phyloP scores from a whole-genome alignment of 2,329 filamentous ascomycete species.

The Cercospora janseana region DNA sequence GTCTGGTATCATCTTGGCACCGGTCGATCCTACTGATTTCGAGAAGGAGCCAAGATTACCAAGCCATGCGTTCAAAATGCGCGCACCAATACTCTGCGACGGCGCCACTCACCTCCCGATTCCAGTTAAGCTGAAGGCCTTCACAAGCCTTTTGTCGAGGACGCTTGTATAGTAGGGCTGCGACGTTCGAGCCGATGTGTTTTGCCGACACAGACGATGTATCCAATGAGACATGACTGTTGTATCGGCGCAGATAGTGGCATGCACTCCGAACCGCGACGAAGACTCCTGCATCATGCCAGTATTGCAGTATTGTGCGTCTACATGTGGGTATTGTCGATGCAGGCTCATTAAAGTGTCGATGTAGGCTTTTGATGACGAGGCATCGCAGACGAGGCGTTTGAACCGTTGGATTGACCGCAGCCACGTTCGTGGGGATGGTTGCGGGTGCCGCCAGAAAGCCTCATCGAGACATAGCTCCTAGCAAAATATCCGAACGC shows the following conservation, averaged over 20 bases:
- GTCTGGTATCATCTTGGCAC: slow-evolving; percentile 7
- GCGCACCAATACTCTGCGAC: not conserved
- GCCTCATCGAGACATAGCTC: slow-evolving; percentile 1
- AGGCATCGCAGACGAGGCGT: not conserved
- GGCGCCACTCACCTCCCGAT: slow-evolving; percentile 16
- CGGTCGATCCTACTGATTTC: slow-evolving; percentile 9
- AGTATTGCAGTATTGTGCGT: not conserved
- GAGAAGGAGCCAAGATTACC: slow-evolving; percentile 17
- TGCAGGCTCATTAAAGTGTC: not conserved
- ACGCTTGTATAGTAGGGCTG: slow-evolving; percentile 17
- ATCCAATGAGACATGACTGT: no score
- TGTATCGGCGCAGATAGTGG: no score
- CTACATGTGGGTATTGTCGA: not conserved
- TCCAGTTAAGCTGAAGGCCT: slow-evolving; percentile 14
- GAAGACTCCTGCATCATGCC: no score
- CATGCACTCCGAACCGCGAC: no score
- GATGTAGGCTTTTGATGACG: no score
- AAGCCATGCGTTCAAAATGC: not conserved
- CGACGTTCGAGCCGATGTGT: slow-evolving; percentile 3
- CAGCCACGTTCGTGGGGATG: slow-evolving; percentile 5
- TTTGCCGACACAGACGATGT: no score
- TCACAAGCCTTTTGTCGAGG: slow-evolving; percentile 1
- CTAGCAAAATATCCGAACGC: not conserved
- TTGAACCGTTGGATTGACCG: not conserved
- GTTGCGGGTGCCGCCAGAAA: not conserved